phyloP scores from a whole-genome alignment of 2,329 filamentous ascomycete genomes.

The Alternaria rosae region DNA sequence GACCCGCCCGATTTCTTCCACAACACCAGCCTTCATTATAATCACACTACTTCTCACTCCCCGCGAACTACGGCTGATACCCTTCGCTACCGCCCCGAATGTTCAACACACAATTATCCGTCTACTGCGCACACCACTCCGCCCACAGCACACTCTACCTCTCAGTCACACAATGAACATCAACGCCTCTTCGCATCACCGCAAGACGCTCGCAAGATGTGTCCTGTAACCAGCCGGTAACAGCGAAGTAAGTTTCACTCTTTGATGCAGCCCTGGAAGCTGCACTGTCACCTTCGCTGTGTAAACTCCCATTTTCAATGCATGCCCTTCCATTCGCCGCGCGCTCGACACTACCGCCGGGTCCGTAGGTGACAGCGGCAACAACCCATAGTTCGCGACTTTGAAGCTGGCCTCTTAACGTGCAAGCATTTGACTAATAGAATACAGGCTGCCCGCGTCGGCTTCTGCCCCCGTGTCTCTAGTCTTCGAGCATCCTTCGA shows the following conservation, averaged over 20 bases:
- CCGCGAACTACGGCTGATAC: conserved; percentile 14
- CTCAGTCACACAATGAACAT: conserved; percentile 29
- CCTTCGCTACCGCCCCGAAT: conserved; percentile 28
- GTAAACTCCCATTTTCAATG: not conserved
- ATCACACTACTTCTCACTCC: conserved; percentile 13
- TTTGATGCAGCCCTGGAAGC: not conserved
- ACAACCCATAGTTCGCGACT: conserved; percentile 3
- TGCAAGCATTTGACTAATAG: conserved; percentile 12
- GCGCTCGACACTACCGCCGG: not conserved
- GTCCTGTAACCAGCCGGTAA: conserved; percentile 36
- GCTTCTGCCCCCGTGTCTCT: conserved; percentile 25
- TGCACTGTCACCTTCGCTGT: not conserved
- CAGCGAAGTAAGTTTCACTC: conserved; percentile 30
- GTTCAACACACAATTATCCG: conserved; percentile 17
- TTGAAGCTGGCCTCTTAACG: not conserved
- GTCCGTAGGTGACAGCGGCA: conserved; percentile 8
- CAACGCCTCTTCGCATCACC: conserved; percentile 34
- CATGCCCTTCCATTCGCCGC: conserved; percentile 7
- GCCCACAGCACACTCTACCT: conserved; percentile 1
- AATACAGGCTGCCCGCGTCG: conserved; percentile 21
- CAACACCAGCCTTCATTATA: conserved; percentile 18
- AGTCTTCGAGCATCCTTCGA: conserved; percentile 4
- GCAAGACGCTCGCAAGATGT: conserved; percentile 39
- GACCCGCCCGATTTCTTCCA: conserved; percentile 22
- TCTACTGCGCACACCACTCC: conserved; percentile 1